Evolutionary conservation across 345 rosid genomes (phyloP).

Genomic region (Syzygium aqueum): DNA sequence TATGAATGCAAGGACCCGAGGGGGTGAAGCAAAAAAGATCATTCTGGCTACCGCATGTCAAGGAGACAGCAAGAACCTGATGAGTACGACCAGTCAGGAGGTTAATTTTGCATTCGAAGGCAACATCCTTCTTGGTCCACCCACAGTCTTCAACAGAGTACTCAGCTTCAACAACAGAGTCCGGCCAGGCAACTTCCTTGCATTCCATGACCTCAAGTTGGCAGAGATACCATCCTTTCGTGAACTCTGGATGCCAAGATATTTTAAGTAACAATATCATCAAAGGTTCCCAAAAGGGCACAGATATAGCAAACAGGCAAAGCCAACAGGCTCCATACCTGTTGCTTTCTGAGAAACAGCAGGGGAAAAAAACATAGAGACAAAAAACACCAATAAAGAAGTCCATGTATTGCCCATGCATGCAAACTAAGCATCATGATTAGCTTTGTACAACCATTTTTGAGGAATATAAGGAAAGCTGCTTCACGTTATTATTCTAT

Average conservation of each 20-base stretch:
- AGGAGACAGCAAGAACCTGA: conserved; percentile 39
- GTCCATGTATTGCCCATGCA: background rate
- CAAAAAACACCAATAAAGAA: background rate
- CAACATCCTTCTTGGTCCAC: conserved; percentile 54
- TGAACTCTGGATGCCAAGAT: conserved; percentile 35
- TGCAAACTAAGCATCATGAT: background rate
- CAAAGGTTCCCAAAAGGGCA: background rate
- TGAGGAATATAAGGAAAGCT: background rate
- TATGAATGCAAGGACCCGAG: background rate
- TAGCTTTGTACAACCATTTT: background rate
- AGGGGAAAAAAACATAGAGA: background rate
- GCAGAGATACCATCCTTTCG: conserved; percentile 74
- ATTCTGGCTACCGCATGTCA: background rate
- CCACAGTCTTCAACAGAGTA: conserved; percentile 51
- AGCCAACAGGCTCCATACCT: background rate
- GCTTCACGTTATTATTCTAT: background rate
- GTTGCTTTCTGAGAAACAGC: background rate
- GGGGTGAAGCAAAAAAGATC: background rate
- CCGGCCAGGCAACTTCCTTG: conserved; percentile 74
- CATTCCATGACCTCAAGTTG: conserved; percentile 86
- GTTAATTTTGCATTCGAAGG: conserved; percentile 82
- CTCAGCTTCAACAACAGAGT: conserved; percentile 33
- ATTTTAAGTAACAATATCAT: background rate
- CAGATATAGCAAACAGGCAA: background rate
- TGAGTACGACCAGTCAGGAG: conserved; percentile 94